These are phyloP conservation scores for Phaffia tasmanica DNA, from an alignment of 768 basidiomycete genomes.

Conservation along the genomic window DNA sequence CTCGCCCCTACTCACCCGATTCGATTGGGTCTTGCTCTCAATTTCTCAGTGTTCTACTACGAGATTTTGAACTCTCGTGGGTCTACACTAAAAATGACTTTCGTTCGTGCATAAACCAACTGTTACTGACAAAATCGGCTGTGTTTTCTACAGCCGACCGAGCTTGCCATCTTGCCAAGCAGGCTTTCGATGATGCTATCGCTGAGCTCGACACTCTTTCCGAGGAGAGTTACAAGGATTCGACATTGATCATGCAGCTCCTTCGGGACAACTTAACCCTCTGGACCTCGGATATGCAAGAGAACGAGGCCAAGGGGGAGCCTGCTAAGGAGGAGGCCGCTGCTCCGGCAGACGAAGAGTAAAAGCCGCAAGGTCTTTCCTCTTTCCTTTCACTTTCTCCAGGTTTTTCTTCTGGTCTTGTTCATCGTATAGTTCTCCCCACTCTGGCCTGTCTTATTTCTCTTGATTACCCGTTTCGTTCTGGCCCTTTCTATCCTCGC, in stretches of 20 bases:
- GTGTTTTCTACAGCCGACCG: conserved; percentile 52
- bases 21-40: conserved; percentile 93
- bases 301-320: conserved; percentile 43
- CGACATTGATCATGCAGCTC: conserved; percentile 83
- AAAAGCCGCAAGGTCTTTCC: no score
- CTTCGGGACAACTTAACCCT: conserved; percentile 94
- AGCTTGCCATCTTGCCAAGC: conserved; percentile 96
- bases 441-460: no score
- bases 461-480: no score
- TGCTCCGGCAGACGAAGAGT: conserved; percentile 2
- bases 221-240: conserved; percentile 99
- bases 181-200: conserved; percentile 97
- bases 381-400: no score
- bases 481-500: no score
- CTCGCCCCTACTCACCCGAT: conserved; percentile 86
- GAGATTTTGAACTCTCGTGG: conserved; percentile 27
- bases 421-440: no score
- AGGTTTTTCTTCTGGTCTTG: no score
- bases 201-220: conserved; percentile 97
- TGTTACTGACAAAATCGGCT: no score
- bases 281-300: conserved; percentile 98
- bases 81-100: not conserved
- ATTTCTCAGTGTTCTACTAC: conserved; percentile 94
- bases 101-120: no score
- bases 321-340: conserved; percentile 27